phyloP scores from a whole-genome alignment of 345 rosid species.

The Passiflora organensis region DNA sequence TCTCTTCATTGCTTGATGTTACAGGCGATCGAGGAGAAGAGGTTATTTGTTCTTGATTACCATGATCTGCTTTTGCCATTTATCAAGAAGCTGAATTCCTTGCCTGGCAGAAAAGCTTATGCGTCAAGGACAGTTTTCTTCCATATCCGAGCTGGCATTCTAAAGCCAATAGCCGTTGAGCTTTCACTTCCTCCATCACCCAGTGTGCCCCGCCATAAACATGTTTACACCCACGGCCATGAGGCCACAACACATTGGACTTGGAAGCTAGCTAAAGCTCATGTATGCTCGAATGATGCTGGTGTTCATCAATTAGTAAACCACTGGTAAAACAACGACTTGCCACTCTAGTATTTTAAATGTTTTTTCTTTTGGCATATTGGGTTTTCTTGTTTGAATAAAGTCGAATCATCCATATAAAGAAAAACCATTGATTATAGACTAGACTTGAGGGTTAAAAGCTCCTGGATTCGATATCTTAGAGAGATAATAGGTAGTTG shows the following conservation, averaged over 20 bases:
- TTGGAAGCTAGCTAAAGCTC: conserved; percentile 96
- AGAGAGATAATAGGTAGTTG: no score
- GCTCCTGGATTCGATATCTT: no score
- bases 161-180: conserved; percentile 80
- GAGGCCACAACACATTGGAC: conserved; percentile 84
- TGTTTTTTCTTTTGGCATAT: background rate
- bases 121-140: conserved; percentile 79
- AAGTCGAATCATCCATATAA: no score
- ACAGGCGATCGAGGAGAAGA: conserved; percentile 81
- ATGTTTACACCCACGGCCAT: conserved; percentile 64
- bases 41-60: conserved; percentile 74
- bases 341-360: background rate
- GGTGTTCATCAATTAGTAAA: conserved; percentile 92
- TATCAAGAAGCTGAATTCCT: conserved; percentile 58
- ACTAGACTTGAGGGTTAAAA: no score
- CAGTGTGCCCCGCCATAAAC: conserved; percentile 45
- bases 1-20: conserved; percentile 14
- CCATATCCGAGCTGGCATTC: conserved; percentile 33
- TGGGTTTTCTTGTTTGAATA: background rate
- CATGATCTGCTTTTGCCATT: conserved; percentile 89
- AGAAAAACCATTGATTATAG: no score
- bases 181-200: conserved; percentile 70
- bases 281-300: conserved; percentile 79
- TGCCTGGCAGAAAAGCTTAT: conserved; percentile 69
- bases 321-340: conserved; percentile 61